Percentiles rank a stretch among this genome's conserved stretches.
Evolutionary conservation across 768 basidiomycete genomes (phyloP).

Genomic region (Candolleomyces efflorescens): DNA sequence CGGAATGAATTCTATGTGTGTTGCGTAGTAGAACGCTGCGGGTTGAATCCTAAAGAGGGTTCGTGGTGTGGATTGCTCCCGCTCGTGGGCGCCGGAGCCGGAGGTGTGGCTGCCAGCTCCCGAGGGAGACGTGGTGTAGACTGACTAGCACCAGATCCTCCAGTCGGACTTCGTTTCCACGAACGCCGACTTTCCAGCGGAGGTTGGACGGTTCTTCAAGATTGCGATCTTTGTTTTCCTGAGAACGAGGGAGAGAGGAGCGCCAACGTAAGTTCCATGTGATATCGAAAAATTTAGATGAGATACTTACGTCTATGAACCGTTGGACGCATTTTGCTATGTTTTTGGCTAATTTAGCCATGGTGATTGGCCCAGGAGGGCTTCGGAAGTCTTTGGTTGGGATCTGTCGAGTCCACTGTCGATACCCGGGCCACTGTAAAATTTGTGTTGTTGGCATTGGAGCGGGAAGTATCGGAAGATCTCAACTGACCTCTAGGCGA

Average conservation of each 20-base stretch:
- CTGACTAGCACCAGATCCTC: constrained; percentile 73
- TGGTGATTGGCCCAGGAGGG: constrained; percentile 74
- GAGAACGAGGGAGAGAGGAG: neutral
- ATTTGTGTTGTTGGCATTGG: constrained; percentile 7
- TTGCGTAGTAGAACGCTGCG: no score
- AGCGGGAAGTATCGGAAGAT: neutral
- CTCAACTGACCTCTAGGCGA: constrained; percentile 56
- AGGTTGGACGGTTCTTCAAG: constrained; percentile 63
- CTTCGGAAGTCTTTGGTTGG: constrained; percentile 79
- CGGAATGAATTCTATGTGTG: no score
- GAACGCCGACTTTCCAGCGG: constrained; percentile 58
- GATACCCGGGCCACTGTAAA: constrained; percentile 74
- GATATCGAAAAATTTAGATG: neutral
- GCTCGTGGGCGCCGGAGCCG: constrained; percentile 42
- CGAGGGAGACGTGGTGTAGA: constrained; percentile 79
- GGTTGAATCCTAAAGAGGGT: no score
- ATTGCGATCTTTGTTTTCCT: constrained; percentile 47
- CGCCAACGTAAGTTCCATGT: constrained; percentile 8
- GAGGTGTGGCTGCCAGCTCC: constrained; percentile 79
- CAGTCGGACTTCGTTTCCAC: constrained; percentile 48
- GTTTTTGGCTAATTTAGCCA: constrained; percentile 73
- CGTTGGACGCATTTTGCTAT: constrained; percentile 72
- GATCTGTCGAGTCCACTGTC: constrained; percentile 76
- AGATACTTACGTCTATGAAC: constrained; percentile 52
- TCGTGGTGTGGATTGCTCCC: neutral